Conservation (phyloP, 2,329 filamentous ascomycete species). For the Hypoxylon sp. region DNA sequence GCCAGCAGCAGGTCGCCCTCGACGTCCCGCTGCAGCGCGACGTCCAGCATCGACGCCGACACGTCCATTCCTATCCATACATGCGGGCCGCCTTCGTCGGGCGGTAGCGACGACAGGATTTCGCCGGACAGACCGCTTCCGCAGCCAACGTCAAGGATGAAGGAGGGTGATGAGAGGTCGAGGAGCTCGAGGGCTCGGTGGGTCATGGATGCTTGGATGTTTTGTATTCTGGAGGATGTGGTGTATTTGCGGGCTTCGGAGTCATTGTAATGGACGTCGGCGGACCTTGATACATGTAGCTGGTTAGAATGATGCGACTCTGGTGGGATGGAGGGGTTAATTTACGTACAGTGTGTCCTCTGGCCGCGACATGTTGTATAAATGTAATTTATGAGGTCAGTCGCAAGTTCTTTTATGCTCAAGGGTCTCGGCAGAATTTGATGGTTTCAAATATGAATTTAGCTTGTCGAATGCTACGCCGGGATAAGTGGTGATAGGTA, state of each 20-base stretch:
- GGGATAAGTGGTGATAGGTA: too few relatives aligned
- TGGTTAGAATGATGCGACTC: slow-evolving; percentile 34
- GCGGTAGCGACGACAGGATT: slow-evolving; percentile 78
- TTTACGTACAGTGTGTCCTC: slow-evolving; percentile 85
- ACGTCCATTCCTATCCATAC: slow-evolving; percentile 98
- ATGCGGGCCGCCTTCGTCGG: slow-evolving; percentile 82
- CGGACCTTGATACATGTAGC: slow-evolving; percentile 67
- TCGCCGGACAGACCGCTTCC: slow-evolving; percentile 94
- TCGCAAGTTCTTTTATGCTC: background rate
- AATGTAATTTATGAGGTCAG: too few relatives aligned
- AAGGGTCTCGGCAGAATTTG: background rate
- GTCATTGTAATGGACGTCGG: slow-evolving; percentile 98
- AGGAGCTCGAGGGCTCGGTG: slow-evolving; percentile 92
- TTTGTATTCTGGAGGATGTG: slow-evolving; percentile 92
- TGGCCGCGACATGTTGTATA: slow-evolving; percentile 93
- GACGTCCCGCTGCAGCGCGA: slow-evolving; percentile 89
- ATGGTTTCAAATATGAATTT: background rate
- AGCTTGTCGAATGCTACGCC: background rate
- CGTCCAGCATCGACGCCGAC: slow-evolving; percentile 93
- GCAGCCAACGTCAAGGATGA: slow-evolving; percentile 97
- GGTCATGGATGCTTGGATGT: slow-evolving; percentile 95
- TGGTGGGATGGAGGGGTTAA: slow-evolving; percentile 30
- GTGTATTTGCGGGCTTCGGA: slow-evolving; percentile 97
- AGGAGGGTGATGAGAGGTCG: slow-evolving; percentile 76
- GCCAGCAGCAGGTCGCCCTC: slow-evolving; percentile 94